A percentile compares a stretch with the other conserved stretches of the same genome.
phyloP scores from a whole-genome alignment of 2,329 filamentous ascomycete species.

The Kalmusia sp. region DNA sequence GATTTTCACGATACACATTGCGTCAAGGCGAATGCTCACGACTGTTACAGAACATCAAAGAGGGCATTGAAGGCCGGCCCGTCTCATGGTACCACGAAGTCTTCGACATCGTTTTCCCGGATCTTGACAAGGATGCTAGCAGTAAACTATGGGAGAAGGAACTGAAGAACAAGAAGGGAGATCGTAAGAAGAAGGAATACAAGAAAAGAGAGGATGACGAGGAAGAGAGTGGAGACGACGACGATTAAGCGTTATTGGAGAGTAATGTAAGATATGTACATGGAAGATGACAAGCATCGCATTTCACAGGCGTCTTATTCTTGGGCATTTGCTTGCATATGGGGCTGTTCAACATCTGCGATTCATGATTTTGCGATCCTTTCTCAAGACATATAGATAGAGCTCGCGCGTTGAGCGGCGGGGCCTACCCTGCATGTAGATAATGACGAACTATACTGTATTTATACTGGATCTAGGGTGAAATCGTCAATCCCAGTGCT shows the following conservation, averaged over 20 bases:
- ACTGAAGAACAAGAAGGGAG: constrained; percentile 51
- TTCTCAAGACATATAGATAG: background rate
- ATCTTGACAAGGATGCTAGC: constrained; percentile 75
- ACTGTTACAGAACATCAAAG: constrained; percentile 85
- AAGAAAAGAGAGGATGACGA: constrained; percentile 57
- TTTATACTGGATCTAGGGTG: background rate
- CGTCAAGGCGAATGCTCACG: constrained; percentile 20
- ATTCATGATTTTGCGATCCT: constrained; percentile 1
- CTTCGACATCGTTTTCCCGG: constrained; percentile 87
- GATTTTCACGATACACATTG: constrained; percentile 41
- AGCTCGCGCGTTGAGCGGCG: background rate
- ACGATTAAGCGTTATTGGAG: constrained; percentile 28
- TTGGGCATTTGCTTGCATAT: constrained; percentile 10
- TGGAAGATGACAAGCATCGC: constrained; percentile 13
- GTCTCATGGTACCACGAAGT: constrained; percentile 95
- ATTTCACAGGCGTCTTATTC: constrained; percentile 20
- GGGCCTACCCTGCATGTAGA: background rate
- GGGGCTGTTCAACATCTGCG: too few relatives aligned
- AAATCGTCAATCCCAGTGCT: background rate
- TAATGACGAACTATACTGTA: background rate
- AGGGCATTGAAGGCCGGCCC: constrained; percentile 89
- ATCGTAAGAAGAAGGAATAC: constrained; percentile 43
- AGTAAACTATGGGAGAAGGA: constrained; percentile 75
- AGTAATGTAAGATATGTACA: constrained; percentile 18
- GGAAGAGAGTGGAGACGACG: constrained; percentile 40